Evolutionary conservation across 495 filamentous ascomycete genomes (phyloP), one percentile per base, ranked within the genome.

Genomic region (Cercophora sp.): DNA sequence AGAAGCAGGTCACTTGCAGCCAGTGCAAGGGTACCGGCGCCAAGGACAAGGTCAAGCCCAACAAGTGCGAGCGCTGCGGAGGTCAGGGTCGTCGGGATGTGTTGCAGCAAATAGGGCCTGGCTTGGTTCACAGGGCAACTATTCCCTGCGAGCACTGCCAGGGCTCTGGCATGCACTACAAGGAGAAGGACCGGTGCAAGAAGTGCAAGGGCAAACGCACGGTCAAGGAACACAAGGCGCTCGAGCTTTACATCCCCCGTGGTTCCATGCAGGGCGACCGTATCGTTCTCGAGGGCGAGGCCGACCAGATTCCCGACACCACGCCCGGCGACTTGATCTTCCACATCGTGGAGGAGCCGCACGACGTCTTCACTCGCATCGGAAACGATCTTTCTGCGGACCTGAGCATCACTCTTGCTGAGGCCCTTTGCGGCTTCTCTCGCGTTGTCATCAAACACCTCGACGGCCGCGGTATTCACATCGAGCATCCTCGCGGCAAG

Each of bases 171-270:
- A 81, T 83, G 51, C 82, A 91, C 59, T 95, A 83, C 76, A 87
- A 87, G 69, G 89, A 93, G 56, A 96, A 96, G 75, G 93, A 98
- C 55, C 86, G 87, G 65, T 98, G 93, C 77, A 94, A 91, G 78
- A 96, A 94, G 77, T 98, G 94, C 81, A 96, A 96, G 72, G 93
- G 93, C 39, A 84, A 86, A 63, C 80, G 87, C 45, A 87, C 88
- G 3, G 75, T 78, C 26, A 83, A 88, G 64, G 85, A 89, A 66
- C 92, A 85, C 69, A 98, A 97, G 73, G 85, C 93, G 10, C 71
- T 98, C 37, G 94, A 98, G 70, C 83, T 98, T 31, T 97, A 96
- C 71, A 96, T 98, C 52, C 90, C 93, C 25, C 85, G 86, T 32
- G 93, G 93, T 37, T 85, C 91, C 29, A 83, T 81, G 75, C 82